These are phyloP conservation scores for Sclerotinia sclerotiorum DNA, from an alignment of 2,329 filamentous ascomycete species.

Conservation along the genomic window DNA sequence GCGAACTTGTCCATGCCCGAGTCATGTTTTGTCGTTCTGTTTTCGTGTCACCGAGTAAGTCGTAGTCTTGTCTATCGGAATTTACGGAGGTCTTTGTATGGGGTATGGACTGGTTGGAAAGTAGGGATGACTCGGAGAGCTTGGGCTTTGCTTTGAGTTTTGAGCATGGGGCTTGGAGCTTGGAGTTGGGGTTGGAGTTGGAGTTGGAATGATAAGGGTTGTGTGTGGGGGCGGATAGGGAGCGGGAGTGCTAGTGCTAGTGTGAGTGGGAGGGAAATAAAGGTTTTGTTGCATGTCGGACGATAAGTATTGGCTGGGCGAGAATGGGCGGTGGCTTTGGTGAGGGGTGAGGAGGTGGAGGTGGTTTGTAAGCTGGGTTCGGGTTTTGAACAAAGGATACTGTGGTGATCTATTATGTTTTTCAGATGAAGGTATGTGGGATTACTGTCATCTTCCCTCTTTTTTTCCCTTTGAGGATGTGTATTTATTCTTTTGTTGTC, in stretches of 20 bases:
- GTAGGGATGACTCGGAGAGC: too few relatives aligned
- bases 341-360: neutral
- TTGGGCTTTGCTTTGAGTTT: too few relatives aligned
- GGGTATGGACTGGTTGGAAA: too few relatives aligned
- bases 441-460: neutral
- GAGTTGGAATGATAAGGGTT: neutral
- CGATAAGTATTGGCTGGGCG: conserved; percentile 22
- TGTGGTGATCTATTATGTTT: neutral
- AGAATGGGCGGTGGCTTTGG: conserved; percentile 3
- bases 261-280: neutral
- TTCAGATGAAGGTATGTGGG: neutral
- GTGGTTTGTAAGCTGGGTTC: neutral
- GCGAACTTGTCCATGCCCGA: neutral
- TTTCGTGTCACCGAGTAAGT: conserved; percentile 11
- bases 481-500: neutral
- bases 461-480: neutral
- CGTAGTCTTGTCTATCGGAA: neutral
- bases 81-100: neutral
- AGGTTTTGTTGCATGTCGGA: conserved; percentile 21
- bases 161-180: too few relatives aligned
- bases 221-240: neutral
- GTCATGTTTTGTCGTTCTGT: neutral
- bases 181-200: neutral
- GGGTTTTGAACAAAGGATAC: neutral
- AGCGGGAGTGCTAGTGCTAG: too few relatives aligned